Base-by-base conservation (phyloP, 2,329 filamentous ascomycete species). In the Aspergillus transmontanensis region DNA sequence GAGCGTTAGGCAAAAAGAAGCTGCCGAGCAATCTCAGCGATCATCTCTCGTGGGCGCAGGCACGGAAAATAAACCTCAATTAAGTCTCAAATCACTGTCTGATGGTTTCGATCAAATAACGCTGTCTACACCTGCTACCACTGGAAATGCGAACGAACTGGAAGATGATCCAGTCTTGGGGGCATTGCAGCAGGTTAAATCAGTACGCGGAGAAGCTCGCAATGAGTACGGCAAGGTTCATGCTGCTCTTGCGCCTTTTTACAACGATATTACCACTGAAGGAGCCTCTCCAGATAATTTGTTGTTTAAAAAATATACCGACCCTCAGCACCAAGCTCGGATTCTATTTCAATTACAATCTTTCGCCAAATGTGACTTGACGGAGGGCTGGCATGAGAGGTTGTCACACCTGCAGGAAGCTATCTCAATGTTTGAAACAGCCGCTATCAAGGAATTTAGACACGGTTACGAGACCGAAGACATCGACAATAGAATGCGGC, bases 171-270 rank as follows among this genome's bases (percentile, higher is more conserved):
- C 86, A 2, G 84, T 93, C 30, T 79, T 97, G 57, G 85, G 85
- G 36, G 86, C 93, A 0, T 82, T 98, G 62, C 85, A 88, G 61
- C 85, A 85, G 34, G 89, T 89, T 32, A 88, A 85, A 71, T 98
- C 94, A 55, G 87, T 96, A 57, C 86, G 95, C 48, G 95, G 94
- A 5, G 87, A 89, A 70, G 95, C 95, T 51, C 87, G 94, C 65
- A 88, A 95, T 70, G 94, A 98, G 77, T 99, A 94, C 75, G 94
- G 91, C 19, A 96, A 90, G 75, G 84, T 98, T 16, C 96, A 98
- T 77, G 90, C 89, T n/a, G 91, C 92, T 4, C 79, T 99, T 69
- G 91, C 89, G 12, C 94, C 94, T 0, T 94, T 96, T 71, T 99
- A 98, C 79, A 87, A 88, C 67, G 93, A 99, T 75, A 85, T 98